Base-by-base conservation (phyloP, 495 filamentous ascomycete species). In the Thermochaetoides thermophila region DNA sequence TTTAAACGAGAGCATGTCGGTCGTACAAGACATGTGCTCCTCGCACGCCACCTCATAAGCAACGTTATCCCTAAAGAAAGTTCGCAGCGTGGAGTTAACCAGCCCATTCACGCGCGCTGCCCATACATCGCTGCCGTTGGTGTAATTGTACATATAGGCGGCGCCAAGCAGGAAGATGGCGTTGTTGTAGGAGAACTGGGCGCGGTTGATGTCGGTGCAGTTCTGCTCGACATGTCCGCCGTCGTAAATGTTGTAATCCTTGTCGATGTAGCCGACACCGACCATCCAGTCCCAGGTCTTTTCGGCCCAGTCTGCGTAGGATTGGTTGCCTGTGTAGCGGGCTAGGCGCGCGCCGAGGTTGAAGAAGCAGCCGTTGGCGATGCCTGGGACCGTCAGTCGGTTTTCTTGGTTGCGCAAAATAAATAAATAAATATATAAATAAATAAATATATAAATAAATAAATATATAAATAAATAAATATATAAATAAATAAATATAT, bases 281-380 rank as follows among this genome's bases (percentile, higher is more conserved):
- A 38, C 34, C 18, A 73, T 64, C 85, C 85, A 94, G 46, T 84
- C 69, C 63, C 68, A 92, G 0, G 69, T 68, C 49, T 64, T 71
- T 17, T 70, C 68, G 5, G 81, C 82, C 75, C 76, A 81, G 7
- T 81, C 63, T 3, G 74, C 67, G 45, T 94, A 94, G 0, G 78
- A 85, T 28, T 69, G 39, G 45, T 94, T 89, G 5, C 64, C 60
- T 3, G 81, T 87, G 44, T 85, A 89, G 31, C 66, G 68, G 0
- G 79, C 81, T 32, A 94, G 62, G 7, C 85, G 68, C 2, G 84
- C 73, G 7, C 78, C 81, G 11, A 92, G 59, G 39, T 89, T 79
- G 57, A 94, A 91, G 59, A 87, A 86, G 38, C 78, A 74, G 14
- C 81, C 84, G 40, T 84, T 89, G 3, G 78, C 78, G 39, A 89